Base-by-base conservation (phyloP, 1,284 basidiomycete genomes). In the Ceraceosorus guamensis region DNA sequence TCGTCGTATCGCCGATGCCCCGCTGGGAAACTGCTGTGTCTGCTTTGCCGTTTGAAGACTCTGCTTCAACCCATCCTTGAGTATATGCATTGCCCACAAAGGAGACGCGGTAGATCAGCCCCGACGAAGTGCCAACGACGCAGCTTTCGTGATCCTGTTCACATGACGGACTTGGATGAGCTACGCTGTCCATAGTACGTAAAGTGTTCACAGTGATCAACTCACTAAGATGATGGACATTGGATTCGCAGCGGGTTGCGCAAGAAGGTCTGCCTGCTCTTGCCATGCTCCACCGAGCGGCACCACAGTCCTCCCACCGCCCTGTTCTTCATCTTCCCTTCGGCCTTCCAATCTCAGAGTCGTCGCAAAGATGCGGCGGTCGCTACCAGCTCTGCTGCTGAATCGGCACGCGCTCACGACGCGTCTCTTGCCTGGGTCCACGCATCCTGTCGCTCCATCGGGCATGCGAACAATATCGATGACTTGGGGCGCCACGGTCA, bases 321-420 rank as follows among this genome's bases (percentile, higher is more conserved):
- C 51, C 51, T 32, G 14, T 48, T 13, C 14, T 45, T 10, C 41
- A 30, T 16, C 31, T 48, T 46, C 10, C 49, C 37, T 52, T 18
- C 4, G 7, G n/a, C 49, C 34, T 31, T 3, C 32, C 43, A 13
- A 6, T 44, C 49, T 8, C 55, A 24, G 30, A 3, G 11, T 14
- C 52, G 45, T 35, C 34, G n/a, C 37, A 52, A 75, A 73, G 24
- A 79, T 70, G 47, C 71, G 63, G 37, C 87, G 79, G 77, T 87
- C 86, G 30, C 88, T 88, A 6, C 88, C 88, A 4, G 82, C 79
- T 50, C 88, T 80, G 14, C 86, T 85, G 73, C 87, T 88, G 77
- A 91, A 91, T 59, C 88, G 80, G 35, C 88, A 91, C 6, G 88
- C 86, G 53, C 88, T 89, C 13, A 89, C 85, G 2, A 90, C 87